Conservation (phyloP, 2,329 filamentous ascomycete species). For the Ceratocystis ficicola region DNA sequence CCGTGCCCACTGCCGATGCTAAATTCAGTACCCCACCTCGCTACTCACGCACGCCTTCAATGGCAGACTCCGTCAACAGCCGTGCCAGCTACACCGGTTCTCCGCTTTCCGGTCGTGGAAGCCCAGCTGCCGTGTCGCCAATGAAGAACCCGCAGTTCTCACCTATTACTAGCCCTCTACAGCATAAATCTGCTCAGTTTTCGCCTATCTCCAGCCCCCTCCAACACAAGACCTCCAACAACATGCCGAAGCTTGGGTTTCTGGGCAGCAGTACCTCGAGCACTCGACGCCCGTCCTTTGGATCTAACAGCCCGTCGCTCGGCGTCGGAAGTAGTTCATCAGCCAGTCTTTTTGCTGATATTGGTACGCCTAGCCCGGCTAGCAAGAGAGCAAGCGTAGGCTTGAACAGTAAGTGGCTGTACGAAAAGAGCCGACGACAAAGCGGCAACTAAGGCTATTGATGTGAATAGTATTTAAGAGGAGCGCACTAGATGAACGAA, state of each 20-base stretch:
- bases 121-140: slow-evolving; percentile 31
- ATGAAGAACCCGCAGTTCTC: slow-evolving; percentile 37
- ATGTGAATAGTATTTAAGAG: slow-evolving; percentile 13
- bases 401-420: slow-evolving; percentile 89
- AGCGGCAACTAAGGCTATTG: slow-evolving; percentile 34
- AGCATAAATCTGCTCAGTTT: slow-evolving; percentile 50
- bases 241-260: slow-evolving; percentile 20
- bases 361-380: slow-evolving; percentile 57
- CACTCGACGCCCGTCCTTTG: slow-evolving; percentile 46
- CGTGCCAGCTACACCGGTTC: slow-evolving; percentile 46
- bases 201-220: slow-evolving; percentile 35
- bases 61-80: slow-evolving; percentile 50
- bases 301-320: slow-evolving; percentile 43
- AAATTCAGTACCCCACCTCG: slow-evolving; percentile 72
- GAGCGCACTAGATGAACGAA: neutral
- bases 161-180: slow-evolving; percentile 40
- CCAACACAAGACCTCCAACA: slow-evolving; percentile 31
- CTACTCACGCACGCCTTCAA: slow-evolving; percentile 63
- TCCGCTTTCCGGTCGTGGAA: slow-evolving; percentile 45
- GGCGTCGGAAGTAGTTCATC: slow-evolving; percentile 32
- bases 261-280: slow-evolving; percentile 12
- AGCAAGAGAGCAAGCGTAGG: slow-evolving; percentile 61
- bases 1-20: slow-evolving; percentile 46
- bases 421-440: slow-evolving; percentile 61
- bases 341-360: slow-evolving; percentile 42